Percentiles rank a stretch among this genome's conserved stretches.
Evolutionary conservation across 306 rosid genomes (phyloP).

Genomic region (Sesbania bispinosa): DNA sequence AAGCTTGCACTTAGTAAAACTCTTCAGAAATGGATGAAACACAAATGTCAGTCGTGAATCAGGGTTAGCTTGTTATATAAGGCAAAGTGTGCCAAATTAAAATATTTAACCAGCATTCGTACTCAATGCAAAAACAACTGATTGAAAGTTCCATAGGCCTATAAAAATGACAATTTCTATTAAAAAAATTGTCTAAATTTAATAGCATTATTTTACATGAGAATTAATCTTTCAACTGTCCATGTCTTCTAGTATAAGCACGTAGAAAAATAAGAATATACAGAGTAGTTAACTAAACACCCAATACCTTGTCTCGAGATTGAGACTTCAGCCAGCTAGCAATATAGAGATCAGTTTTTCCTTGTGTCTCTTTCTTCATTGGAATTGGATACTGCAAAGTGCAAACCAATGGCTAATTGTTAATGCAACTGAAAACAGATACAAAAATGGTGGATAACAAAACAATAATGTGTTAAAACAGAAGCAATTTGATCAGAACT

Average conservation of each 20-base stretch:
- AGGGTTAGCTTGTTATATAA: background rate
- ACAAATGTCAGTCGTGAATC: no score
- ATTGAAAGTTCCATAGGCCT: background rate
- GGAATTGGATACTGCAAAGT: constrained; percentile 79
- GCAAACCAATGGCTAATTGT: constrained; percentile 12
- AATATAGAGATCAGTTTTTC: constrained; percentile 74
- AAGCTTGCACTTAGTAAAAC: background rate
- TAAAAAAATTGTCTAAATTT: background rate
- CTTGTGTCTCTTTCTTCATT: constrained; percentile 77
- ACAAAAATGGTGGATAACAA: background rate
- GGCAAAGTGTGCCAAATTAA: constrained; percentile 1
- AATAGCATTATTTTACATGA: background rate
- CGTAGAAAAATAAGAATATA: no score
- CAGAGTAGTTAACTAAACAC: background rate
- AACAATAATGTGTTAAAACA: background rate
- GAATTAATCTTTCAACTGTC: background rate
- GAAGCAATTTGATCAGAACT: constrained; percentile 4
- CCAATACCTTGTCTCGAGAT: constrained; percentile 74
- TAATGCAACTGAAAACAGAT: background rate
- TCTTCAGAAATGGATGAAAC: no score
- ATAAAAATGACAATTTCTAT: background rate
- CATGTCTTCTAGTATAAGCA: background rate
- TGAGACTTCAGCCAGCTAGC: constrained; percentile 87
- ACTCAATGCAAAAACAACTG: constrained; percentile 8
- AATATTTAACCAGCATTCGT: background rate